These are phyloP conservation scores for Neonectria sp. DNA, from an alignment of 2,329 filamentous ascomycete genomes.

Conservation along the genomic window DNA sequence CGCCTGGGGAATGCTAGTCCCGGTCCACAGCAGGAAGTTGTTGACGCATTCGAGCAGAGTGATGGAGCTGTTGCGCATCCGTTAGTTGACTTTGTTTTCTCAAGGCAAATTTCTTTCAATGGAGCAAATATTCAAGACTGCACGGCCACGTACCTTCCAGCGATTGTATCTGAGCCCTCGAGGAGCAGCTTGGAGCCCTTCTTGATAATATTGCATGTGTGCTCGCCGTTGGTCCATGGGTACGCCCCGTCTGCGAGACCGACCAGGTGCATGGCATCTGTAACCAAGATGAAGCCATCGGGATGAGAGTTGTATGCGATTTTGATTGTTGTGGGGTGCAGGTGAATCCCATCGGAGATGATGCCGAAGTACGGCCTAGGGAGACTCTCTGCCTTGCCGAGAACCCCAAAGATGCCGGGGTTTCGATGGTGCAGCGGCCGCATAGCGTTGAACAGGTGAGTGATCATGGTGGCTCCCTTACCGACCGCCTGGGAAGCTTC, in stretches of 20 bases:
- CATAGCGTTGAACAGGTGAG: constrained; percentile 96
- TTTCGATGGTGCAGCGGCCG: constrained; percentile 90
- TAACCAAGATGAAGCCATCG: constrained; percentile 88
- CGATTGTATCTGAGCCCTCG: constrained; percentile 84
- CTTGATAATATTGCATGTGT: constrained; percentile 75
- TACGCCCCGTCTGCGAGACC: constrained; percentile 89
- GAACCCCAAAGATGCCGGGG: constrained; percentile 88
- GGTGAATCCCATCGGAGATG: constrained; percentile 91
- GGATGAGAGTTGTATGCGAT: constrained; percentile 92
- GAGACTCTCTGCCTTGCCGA: constrained; percentile 75
- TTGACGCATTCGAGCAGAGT: constrained; percentile 86
- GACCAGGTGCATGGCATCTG: constrained; percentile 91
- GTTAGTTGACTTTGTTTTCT: constrained; percentile 18
- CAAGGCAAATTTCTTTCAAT: background rate
- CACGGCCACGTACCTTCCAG: constrained; percentile 73
- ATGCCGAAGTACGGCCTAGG: constrained; percentile 86
- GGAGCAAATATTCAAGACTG: background rate
- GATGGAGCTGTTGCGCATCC: constrained; percentile 66
- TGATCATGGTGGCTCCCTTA: constrained; percentile 90
- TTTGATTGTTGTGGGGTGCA: constrained; percentile 90
- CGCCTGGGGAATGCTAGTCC: constrained; percentile 76
- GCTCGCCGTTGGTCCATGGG: constrained; percentile 84
- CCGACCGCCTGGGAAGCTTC: constrained; percentile 79
- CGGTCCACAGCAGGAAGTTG: constrained; percentile 85
- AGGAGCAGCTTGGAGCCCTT: constrained; percentile 80